Base-by-base conservation (phyloP, 75 land plant species). In the Adiantum capillusveneris region DNA sequence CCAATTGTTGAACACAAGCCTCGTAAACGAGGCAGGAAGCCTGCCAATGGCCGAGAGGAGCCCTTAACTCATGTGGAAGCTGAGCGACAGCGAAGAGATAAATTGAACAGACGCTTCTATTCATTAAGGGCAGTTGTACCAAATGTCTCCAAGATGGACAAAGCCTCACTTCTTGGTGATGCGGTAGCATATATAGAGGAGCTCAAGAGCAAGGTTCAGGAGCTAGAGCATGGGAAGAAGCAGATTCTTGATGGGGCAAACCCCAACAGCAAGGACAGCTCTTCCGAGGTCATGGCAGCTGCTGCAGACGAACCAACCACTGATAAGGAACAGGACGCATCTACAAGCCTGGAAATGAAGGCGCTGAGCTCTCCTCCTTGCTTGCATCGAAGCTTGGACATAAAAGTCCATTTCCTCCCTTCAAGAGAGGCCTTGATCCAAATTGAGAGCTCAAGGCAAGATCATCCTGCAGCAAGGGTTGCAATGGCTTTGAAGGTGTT, bases 91-190 rank as follows among this genome's bases (percentile, higher is more conserved):
- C 48, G 97, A 60, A 64, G 97, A 42, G 97, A 91, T 79, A 91
- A 91, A 66, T 79, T 91, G 11, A 91, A 91, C 64, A 93, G 87
- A 83, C 74, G 80, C 44, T 87, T 91, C 62, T 91, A 91, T 56
- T 85, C 97, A 5, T 69, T 87, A 21, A 68, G 97, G 44, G 85
- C 93, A 12, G 93, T 84, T 22, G 97, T 91, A 29, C 97, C 93
- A 11, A 91, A 91, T 53, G 97, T 91, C 44, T 91, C 97, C 6
- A 91, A 91, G 73, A 92, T 92, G 98, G 98, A 92, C 65, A 92
- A 88, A 45, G 98, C 94, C 16, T 92, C 98, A 11, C 78, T 92
- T 30, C 84, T 92, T 6, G 94, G 87, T 7, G 98, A 88, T 46
- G 98, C 94, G 18, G 77, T 92, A 19, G 58, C 84, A 0, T 92